A percentile compares a stretch with the other conserved stretches of the same genome.
Conservation (phyloP, 2,329 filamentous ascomycete species). For the Emmonsia crescens region DNA sequence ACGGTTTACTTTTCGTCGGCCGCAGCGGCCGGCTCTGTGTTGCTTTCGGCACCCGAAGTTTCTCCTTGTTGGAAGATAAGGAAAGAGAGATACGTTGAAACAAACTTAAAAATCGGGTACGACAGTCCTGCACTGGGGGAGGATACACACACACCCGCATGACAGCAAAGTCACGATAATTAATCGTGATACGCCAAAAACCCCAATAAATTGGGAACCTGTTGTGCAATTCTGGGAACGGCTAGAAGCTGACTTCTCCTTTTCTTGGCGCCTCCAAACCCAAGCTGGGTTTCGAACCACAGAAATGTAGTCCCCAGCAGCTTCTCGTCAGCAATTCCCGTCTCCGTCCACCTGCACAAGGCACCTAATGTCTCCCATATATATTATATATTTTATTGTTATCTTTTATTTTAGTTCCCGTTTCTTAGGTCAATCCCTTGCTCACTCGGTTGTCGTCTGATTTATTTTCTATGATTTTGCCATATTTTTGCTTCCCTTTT, state of each 20-base stretch:
- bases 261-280: neutral
- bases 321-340: neutral
- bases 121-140: neutral
- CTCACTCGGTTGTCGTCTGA: neutral
- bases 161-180: neutral
- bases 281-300: neutral
- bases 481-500: neutral
- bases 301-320: too few relatives aligned
- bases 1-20: neutral
- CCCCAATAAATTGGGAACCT: neutral
- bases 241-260: neutral
- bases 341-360: neutral
- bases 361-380: neutral
- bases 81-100: neutral
- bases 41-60: neutral
- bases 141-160: neutral
- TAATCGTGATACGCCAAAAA: neutral
- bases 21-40: neutral
- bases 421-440: neutral
- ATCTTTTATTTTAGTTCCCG: neutral
- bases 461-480: neutral
- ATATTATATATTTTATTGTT: neutral
- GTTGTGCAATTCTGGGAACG: neutral
- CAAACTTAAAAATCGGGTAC: neutral
- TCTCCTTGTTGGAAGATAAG: neutral